Evolutionary conservation across 306 rosid species (phyloP), one percentile per base, ranked within the genome.

Genomic region (Betula pendula): DNA sequence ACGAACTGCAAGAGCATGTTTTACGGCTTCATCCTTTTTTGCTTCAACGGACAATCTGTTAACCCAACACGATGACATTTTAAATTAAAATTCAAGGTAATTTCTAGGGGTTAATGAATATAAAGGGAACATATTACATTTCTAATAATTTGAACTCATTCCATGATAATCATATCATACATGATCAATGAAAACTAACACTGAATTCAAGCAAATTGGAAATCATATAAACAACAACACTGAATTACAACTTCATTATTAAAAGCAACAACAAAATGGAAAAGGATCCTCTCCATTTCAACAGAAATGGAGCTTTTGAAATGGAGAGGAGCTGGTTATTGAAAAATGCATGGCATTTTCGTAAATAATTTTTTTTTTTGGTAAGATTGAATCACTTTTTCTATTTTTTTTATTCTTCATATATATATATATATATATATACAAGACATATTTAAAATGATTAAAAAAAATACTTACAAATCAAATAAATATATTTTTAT

Each of bases 1-100:
- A 68, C 98, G 93, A 84, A 94, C 97, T 2, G 97, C 96, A 12
- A 92, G 96, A 78, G 98, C 98, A 81, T 96, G 99, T 74, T 84
- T 92, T 55, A 96, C 97, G 71, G 96, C 91, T 80, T 88, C 87
- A 62, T 92, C 92, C 77, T 83, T 85, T 87, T 87, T 89, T 62
- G 98, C 85, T 87, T 89, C 88, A 45, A 3, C 65, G 47, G 99
- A 88, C 84, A 92, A 88, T 78, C 99, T 96, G 81, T 66, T 42
- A 43, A 75, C 80, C 78, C 79, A 55, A 68, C 38, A 78, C 67
- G 27, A 81, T 42, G 72, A 76, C 71, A 80, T 75, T 58, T 67
- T 66, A 84, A 73, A 49, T 69, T 73, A 73, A 53, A 63, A 76
- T 65, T 50, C 10, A 69, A 40, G 62, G n/a, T 19, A 2, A 47